Conservation (phyloP, 441 rosid species). For the Euphorbia schlechtendalii region DNA sequence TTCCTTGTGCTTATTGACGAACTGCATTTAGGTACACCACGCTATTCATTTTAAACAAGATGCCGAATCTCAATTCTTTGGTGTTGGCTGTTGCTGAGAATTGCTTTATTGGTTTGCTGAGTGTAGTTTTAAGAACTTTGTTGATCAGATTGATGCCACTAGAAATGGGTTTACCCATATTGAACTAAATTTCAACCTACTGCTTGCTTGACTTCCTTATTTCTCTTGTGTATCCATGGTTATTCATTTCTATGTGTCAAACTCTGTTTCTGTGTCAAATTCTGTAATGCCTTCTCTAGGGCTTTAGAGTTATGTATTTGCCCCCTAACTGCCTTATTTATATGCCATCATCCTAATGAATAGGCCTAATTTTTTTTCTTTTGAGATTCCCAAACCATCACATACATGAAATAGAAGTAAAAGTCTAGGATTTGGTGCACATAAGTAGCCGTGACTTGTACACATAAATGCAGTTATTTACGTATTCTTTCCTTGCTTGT, state of each 20-base stretch:
- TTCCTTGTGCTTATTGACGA: neutral
- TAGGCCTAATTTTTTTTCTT: neutral
- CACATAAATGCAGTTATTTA: neutral
- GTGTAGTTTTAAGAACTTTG: neutral
- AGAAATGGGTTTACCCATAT: neutral
- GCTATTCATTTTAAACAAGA: neutral
- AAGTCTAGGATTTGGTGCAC: neutral
- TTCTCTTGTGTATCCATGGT: neutral
- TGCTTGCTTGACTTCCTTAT: too few species aligned
- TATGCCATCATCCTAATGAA: neutral
- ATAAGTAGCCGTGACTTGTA: neutral
- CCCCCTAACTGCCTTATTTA: neutral
- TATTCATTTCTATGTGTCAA: neutral
- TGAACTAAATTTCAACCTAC: neutral
- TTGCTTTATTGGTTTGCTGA: neutral
- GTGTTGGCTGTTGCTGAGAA: neutral
- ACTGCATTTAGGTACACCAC: neutral
- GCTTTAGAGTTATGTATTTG: neutral
- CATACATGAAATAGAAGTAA: neutral
- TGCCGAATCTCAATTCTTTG: neutral
- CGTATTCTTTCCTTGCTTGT: neutral
- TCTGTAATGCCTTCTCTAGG: neutral
- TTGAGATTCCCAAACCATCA: neutral
- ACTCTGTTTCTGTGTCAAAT: neutral
- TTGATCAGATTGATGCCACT: neutral